Evolutionary conservation across 352 stramenopile species (phyloP), one percentile per base, ranked within the genome.

Genomic region (Globisporangium takayamanum): DNA sequence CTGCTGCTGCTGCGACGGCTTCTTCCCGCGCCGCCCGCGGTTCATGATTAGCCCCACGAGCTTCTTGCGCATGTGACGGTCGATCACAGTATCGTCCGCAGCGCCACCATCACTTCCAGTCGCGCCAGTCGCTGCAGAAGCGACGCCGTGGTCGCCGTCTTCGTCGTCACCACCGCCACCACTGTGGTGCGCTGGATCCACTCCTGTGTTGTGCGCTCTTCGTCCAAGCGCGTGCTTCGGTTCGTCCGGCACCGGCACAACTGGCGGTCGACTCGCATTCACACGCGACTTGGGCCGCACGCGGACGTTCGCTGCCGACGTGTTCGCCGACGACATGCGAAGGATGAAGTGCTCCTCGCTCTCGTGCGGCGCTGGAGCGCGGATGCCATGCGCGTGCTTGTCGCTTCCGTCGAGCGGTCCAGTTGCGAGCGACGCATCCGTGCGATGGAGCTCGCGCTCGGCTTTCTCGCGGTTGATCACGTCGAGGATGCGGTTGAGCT

Each of bases 321-420:
- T 80, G 53, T 87, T 84, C 28, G 83, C 73, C 1, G 67, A 76
- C n/a, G 83, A 88, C 75, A 93, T 90, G 36, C 77, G 80, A 39
- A 93, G 50, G 53, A 93, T 93, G 52, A 91, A 93, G 64, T 91
- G 83, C 53, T 91, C 76, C 51, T 93, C 80, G n/a, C 69, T 89
- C 59, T 93, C 83, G 12, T 69, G 83, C 2, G 74, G 76, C 37
- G 77, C 80, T 20, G 83, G 79, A 12, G 78, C 78, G 3, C 79
- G 78, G 5, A 74, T 57, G 42, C 69, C 66, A 53, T 78, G 67
- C 47, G 54, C 41, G 42, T 81, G 74, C 57, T 76, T 70, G 44
- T 67, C 63, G 47, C 58, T 64, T 30, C 55, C 50, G 20, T 59
- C 51, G 7, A 53, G 10, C 15, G 22, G 30, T 4, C 45, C 59